Conservation (phyloP, 371 early-diverging fungal species). For the Gilbertella persicaria region DNA sequence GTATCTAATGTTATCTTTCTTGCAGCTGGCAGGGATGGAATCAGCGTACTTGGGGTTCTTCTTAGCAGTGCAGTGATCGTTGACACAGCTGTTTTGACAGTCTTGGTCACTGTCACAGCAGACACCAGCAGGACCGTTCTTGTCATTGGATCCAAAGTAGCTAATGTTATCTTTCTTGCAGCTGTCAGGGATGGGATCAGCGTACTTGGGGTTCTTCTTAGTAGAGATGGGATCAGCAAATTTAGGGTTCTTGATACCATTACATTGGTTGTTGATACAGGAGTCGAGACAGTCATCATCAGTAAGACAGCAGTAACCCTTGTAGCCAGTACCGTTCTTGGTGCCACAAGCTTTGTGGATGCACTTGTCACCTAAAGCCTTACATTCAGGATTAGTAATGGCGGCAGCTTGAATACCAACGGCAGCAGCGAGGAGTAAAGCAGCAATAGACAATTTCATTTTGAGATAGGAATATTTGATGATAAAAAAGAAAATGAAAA, state of each 20-base stretch:
- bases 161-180: too few species aligned
- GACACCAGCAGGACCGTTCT: too few species aligned
- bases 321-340: slow-evolving; percentile 2
- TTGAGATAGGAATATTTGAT: too few species aligned
- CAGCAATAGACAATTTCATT: not conserved
- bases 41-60: too few species aligned
- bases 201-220: not conserved
- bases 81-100: too few species aligned
- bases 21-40: too few species aligned
- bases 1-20: too few species aligned
- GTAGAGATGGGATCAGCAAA: not conserved
- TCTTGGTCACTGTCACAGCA: too few species aligned
- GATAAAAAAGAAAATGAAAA: too few species aligned
- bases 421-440: not conserved
- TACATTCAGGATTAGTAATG: not conserved
- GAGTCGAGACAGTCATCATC: slow-evolving; percentile 3
- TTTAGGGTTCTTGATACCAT: not conserved
- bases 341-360: not conserved
- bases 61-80: too few species aligned
- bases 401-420: not conserved
- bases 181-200: too few species aligned
- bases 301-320: slow-evolving; percentile 4
- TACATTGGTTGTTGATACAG: slow-evolving; percentile 5
- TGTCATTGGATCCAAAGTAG: too few species aligned
- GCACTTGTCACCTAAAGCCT: not conserved